phyloP scores from a whole-genome alignment of 306 rosid genomes.

The Quillaja saponaria region DNA sequence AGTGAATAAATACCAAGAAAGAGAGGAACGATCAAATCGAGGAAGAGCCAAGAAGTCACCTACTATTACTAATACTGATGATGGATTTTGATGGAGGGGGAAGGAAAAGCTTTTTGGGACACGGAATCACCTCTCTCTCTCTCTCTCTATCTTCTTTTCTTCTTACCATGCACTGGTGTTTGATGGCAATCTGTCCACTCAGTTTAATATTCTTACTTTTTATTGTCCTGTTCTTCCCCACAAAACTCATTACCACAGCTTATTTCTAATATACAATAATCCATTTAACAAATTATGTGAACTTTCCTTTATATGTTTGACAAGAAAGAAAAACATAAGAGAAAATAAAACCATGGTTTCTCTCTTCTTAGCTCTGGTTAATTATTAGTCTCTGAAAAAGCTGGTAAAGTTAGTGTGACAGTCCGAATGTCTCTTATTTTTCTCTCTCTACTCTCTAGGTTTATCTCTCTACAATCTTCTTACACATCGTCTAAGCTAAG shows the following conservation, averaged over 20 bases:
- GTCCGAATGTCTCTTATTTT: conserved; percentile 87
- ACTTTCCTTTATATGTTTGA: no score
- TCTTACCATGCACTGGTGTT: conserved; percentile 32
- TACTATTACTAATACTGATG: conserved; percentile 19
- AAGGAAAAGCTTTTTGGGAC: conserved; percentile 34
- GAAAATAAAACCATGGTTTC: no score
- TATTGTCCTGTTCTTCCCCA: conserved; percentile 35
- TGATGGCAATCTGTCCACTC: conserved; percentile 62
- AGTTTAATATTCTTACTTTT: conserved; percentile 59
- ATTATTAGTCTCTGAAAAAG: conserved; percentile 45
- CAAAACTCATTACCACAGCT: background rate
- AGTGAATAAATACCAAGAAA: background rate
- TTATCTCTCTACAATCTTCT: background rate
- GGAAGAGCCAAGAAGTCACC: conserved; percentile 61
- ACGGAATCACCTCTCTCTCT: conserved; percentile 45
- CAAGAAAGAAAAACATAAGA: no score
- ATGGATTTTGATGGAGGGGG: conserved; percentile 17
- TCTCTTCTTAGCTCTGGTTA: no score
- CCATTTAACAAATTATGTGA: no score
- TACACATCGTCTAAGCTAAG: no score
- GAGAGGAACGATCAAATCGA: conserved; percentile 78
- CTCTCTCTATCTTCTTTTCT: conserved; percentile 21
- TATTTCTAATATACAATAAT: background rate
- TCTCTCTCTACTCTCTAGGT: conserved; percentile 29
- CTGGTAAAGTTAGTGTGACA: conserved; percentile 87